Evolutionary conservation across 345 rosid genomes (phyloP), one percentile per base, ranked within the genome.

Genomic region (Trapa bicornis): DNA sequence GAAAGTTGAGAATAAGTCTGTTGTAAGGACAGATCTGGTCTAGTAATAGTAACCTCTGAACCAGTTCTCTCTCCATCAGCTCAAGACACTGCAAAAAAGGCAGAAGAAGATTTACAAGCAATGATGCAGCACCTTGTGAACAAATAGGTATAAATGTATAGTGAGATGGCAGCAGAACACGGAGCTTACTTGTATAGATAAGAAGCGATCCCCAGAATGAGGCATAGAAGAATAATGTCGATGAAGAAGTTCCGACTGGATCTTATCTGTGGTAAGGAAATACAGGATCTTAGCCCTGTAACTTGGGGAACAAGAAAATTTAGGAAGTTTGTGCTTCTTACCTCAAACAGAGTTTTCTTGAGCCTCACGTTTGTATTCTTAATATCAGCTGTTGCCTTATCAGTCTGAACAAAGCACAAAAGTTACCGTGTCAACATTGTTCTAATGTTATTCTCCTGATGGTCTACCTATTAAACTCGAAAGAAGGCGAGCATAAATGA

Each of bases 221-320:
- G 77, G 65, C 87, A 84, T 3, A 93, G 78, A 66, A 88, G 81
- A 71, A 84, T 65, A 74, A 86, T 84, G 78, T 88, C 96, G n/a
- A 93, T 80, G 80, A 82, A 85, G 82, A 89, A 80, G 80, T 92
- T 92, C 65, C 81, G 79, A 67, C 83, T 82, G 54, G 93, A 86
- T 74, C 98, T 82, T 71, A 88, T 60, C 98, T 87, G 84, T 22
- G 53, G 77, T 36, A 71, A 67, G n/a, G 16, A 22, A 56, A 39
- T 36, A 33, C 42, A 64, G 41, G 56, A 75, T 14, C 42, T 22
- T 45, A 45, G 8, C 14, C 37, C 48, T 43, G 16, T 42, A 43
- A 42, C 17, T 22, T n/a, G 67, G 17, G n/a, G 43, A 14, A n/a
- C 53, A 15, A 50, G 52, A 65, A 39, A 65, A 16, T 16, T 10